phyloP scores from a whole-genome alignment of 306 rosid genomes.

The Phaseolus lunatus region DNA sequence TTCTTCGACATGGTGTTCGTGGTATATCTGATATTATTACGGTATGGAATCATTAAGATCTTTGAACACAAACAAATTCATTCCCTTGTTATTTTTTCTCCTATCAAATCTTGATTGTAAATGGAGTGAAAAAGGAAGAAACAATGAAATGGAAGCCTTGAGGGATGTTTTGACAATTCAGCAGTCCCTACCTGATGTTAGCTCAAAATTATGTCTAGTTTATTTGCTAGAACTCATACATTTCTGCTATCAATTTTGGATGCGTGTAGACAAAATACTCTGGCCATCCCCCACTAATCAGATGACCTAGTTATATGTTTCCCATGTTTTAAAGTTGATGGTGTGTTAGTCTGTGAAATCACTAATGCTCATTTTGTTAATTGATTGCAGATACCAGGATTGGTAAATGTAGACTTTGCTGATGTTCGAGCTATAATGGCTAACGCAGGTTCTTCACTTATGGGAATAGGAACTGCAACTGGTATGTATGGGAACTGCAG shows the following conservation, averaged over 20 bases:
- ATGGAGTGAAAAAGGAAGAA: slow-evolving; percentile 35
- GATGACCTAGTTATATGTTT: slow-evolving; percentile 26
- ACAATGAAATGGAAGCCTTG: slow-evolving; percentile 7
- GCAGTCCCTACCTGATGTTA: background rate
- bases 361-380: slow-evolving; percentile 31
- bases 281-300: slow-evolving; percentile 29
- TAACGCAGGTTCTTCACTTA: slow-evolving; percentile 96
- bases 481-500: slow-evolving; percentile 62
- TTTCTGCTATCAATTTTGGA: slow-evolving; percentile 10
- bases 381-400: slow-evolving; percentile 90
- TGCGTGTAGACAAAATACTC: slow-evolving; percentile 15
- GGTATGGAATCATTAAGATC: slow-evolving; percentile 61
- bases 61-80: slow-evolving; percentile 11
- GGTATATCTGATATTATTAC: slow-evolving; percentile 99
- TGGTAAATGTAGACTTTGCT: slow-evolving; percentile 96
- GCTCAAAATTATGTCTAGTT: slow-evolving; percentile 26
- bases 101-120: slow-evolving; percentile 27
- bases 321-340: slow-evolving; percentile 29
- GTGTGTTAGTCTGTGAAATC: slow-evolving; percentile 32
- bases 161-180: slow-evolving; percentile 15
- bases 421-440: slow-evolving; percentile 99
- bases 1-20: slow-evolving; percentile 99
- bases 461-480: slow-evolving; percentile 99
- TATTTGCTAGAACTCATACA: slow-evolving; percentile 25
- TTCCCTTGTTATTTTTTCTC: slow-evolving; percentile 4